These are phyloP conservation scores for Rubroboletus satanas DNA, from an alignment of 768 basidiomycete species.

Conservation along the genomic window DNA sequence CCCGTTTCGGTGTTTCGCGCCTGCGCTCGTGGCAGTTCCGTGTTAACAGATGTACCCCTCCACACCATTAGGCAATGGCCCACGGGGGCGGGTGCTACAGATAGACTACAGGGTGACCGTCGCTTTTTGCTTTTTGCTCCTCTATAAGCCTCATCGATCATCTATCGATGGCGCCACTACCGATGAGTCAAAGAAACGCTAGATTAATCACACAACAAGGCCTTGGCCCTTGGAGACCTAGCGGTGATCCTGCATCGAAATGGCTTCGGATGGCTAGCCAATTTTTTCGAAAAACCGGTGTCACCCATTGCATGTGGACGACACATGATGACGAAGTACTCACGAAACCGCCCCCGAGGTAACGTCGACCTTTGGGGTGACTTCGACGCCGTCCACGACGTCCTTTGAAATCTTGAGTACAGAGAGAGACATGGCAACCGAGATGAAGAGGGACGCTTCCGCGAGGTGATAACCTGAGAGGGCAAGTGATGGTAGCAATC, in stretches of 20 bases:
- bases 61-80: too few species aligned
- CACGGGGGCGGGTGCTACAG: too few species aligned
- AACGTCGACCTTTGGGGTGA: slow-evolving; percentile 42
- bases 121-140: too few species aligned
- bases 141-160: not conserved
- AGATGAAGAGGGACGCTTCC: slow-evolving; percentile 26
- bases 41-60: too few species aligned
- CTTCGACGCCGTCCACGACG: slow-evolving; percentile 38
- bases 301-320: not conserved
- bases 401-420: slow-evolving; percentile 42
- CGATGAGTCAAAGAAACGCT: not conserved
- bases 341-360: slow-evolving; percentile 46
- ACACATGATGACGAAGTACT: not conserved
- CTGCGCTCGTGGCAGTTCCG: too few species aligned
- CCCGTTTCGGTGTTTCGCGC: too few species aligned
- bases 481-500: not conserved
- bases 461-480: slow-evolving; percentile 29
- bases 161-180: not conserved
- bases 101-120: too few species aligned
- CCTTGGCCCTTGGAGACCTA: slow-evolving; percentile 42
- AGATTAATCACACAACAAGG: slow-evolving; percentile 3
- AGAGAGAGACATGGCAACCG: slow-evolving; percentile 38
- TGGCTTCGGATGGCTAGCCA: slow-evolving; percentile 43
- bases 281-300: not conserved
- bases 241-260: slow-evolving; percentile 53